Evolutionary conservation across 2,329 filamentous ascomycete genomes (phyloP), one percentile per base, ranked within the genome.

Genomic region (Parasarocladium wereldwijsianum): DNA sequence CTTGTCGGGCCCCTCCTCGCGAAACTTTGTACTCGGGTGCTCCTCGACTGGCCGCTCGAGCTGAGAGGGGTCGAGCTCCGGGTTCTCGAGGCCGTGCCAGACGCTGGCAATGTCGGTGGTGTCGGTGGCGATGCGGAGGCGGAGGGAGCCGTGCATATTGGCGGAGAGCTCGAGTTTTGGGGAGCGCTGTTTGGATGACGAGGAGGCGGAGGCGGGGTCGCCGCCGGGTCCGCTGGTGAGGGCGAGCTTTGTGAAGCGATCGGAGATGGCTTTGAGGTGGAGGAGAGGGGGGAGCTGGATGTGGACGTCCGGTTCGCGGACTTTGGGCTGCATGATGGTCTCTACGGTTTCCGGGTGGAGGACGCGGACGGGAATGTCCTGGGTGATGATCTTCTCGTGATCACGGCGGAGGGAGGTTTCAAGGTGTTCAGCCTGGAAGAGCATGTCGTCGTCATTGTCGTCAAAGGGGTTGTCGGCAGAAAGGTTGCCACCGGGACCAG

Each of bases 281-380:
- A 85, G 63, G 4, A 98, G 60, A 5, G 83, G 77, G 0, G 90
- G 90, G 4, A 98, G 66, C 32, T 85, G 75, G 46, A 98, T 93
- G 54, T 96, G 81, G 3, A 94, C 86, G 45, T 96, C 90, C 22
- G 87, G 84, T 43, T 93, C 85, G 35, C 83, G 76, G 35, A 86
- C 84, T 36, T 76, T 75, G 10, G 90, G 90, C 57, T 98, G 87
- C 58, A 93, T 84, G 37, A 96, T 75, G n/a, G 76, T 80, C 45
- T 90, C 81, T n/a, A 96, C 84, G 0, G 73, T 78, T 31, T 79
- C 72, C 3, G 82, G 76, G 34, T 82, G 75, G 8, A 98, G 68
- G 2, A 98, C 85, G 12, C 86, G 77, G 24, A 96, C 79, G n/a
- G 90, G 90, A 22, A 98, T 80, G 53, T 96, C 85, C 48, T 98